Evolutionary conservation across 257 asterid genomes (phyloP), one percentile per base, ranked within the genome.

Genomic region (Nicotiana knightiana): DNA sequence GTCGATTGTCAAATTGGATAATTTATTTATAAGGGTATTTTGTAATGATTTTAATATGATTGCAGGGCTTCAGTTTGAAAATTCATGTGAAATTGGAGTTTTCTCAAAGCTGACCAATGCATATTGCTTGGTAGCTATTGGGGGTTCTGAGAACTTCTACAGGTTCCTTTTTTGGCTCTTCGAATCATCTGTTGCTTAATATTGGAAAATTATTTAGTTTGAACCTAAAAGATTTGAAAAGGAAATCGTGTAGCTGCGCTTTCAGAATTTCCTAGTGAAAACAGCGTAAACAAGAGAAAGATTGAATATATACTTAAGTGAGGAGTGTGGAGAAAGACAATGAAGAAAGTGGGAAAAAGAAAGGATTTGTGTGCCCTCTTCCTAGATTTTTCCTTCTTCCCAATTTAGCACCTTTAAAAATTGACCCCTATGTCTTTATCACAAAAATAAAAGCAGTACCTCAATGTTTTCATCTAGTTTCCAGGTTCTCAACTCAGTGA

Each of bases 71-170:
- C 99, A 91, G 79, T 95, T 90, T 77, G 98, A 95, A 91, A 95
- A 95, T 85, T 91, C 92, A 26, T 83, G 96, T 65, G 99, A 95
- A 68, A 75, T 95, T 89, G 99, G 99, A 73, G 99, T 95, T 26
- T 95, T 93, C 48, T 89, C 99, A 9, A 95, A 95, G 93, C 92
- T 95, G 71, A 95, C 99, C 62, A 95, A 93, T 88, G 99, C 98
- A 3, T 95, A 93, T 82, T 95, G 99, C 82, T 89, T 95, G 86
- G 98, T 95, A 37, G 98, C 97, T 1, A 93, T 90, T 78, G 99
- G 99, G 51, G 97, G 99, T 63, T 95, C 99, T 71, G 99, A 95
- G 80, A 95, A 93, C 87, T 95, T 93, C 83, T 95, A 93, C 92
- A 95, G 97, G 99, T 86, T 82, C 26, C 76, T 64, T 21, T 28